phyloP scores from a whole-genome alignment of 2,329 filamentous ascomycete species.

The Trichoderma semiorbis region DNA sequence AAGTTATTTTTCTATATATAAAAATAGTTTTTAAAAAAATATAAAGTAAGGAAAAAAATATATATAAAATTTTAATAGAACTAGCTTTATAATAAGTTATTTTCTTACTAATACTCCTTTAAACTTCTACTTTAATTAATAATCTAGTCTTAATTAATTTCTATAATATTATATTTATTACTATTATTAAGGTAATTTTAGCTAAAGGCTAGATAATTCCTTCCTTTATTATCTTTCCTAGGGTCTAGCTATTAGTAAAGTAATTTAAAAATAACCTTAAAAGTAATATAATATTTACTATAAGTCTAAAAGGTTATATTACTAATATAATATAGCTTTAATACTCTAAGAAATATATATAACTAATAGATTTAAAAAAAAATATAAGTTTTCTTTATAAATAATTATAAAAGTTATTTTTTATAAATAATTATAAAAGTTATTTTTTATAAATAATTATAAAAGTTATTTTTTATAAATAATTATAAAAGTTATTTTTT shows the following conservation, averaged over 20 bases:
- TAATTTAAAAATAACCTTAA: conserved; percentile 9
- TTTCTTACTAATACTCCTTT: not conserved
- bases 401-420: not conserved
- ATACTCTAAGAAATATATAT: conserved; percentile 2
- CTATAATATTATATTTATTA: not conserved
- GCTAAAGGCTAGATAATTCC: too few species aligned
- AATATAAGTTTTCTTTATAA: not conserved
- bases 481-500: not conserved
- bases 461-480: not conserved
- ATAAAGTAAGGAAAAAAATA: not conserved
- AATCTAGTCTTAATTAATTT: not conserved
- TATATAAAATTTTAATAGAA: conserved; percentile 12
- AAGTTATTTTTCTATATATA: not conserved
- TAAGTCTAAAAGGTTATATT: too few species aligned
- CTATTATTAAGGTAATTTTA: not conserved
- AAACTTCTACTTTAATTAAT: not conserved
- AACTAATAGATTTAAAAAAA: not conserved
- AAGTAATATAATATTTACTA: not conserved
- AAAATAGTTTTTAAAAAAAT: not conserved
- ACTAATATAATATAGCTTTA: not conserved
- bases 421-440: not conserved
- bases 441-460: not conserved
- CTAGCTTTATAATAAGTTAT: conserved; percentile 7
- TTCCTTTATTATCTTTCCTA: not conserved
- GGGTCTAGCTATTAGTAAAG: not conserved